phyloP scores from a whole-genome alignment of 2,329 filamentous ascomycete species.

The Dactylonectria macrodidyma region DNA sequence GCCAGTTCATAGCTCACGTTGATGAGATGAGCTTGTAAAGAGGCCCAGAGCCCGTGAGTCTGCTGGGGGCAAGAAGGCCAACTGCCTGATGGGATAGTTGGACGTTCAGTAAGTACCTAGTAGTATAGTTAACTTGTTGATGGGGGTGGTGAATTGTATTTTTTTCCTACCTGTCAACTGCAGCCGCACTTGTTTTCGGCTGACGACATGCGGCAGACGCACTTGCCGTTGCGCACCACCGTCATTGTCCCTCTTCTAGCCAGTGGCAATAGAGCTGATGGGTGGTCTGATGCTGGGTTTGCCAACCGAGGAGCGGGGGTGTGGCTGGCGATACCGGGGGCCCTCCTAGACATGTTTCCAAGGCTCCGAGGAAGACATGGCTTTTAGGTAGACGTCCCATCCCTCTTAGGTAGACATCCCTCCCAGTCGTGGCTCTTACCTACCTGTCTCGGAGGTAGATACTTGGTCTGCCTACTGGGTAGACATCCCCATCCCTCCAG shows the following conservation, averaged over 20 bases:
- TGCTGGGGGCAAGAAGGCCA: background rate
- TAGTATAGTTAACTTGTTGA: constrained; percentile 7
- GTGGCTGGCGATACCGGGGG: constrained; percentile 46
- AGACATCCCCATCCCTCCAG: too few relatives aligned
- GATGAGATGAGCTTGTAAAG: background rate
- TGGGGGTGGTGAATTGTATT: background rate
- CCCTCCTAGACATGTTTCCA: constrained; percentile 12
- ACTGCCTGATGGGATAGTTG: too few relatives aligned
- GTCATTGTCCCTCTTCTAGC: constrained; percentile 14
- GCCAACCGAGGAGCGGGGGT: constrained; percentile 48
- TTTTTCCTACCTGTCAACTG: constrained; percentile 8
- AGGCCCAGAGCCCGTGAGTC: background rate
- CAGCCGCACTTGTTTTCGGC: constrained; percentile 6
- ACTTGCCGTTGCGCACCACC: constrained; percentile 17
- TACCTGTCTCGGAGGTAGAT: too few relatives aligned
- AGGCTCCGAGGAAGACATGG: background rate
- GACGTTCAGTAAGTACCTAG: constrained; percentile 15
- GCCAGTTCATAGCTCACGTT: background rate
- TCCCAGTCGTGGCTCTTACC: background rate
- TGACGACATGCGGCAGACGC: constrained; percentile 14
- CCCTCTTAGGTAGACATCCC: background rate
- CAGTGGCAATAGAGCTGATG: constrained; percentile 33
- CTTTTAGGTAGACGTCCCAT: background rate
- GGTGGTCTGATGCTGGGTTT: constrained; percentile 50
- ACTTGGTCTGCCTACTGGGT: too few relatives aligned